phyloP scores from a whole-genome alignment of 164 flowering plant species.

The Vitis labrusca region DNA sequence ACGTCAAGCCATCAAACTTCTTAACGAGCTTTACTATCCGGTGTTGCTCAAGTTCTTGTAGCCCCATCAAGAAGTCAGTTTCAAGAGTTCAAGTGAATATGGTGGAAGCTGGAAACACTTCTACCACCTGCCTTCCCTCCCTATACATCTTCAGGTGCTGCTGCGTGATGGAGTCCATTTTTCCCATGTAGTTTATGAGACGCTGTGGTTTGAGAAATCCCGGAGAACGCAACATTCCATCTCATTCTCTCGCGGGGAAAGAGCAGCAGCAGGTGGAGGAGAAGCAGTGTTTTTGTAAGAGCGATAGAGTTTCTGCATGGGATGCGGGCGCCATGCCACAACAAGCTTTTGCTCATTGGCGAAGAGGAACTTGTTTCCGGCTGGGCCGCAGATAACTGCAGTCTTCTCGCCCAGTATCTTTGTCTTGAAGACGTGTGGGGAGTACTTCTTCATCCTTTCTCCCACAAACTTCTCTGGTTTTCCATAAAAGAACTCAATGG shows the following conservation, averaged over 20 bases:
- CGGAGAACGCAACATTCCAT: too few relatives aligned
- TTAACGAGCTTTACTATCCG: slow-evolving; percentile 28
- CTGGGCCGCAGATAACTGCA: slow-evolving; percentile 37
- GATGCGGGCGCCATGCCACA: slow-evolving; percentile 38
- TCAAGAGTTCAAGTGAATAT: too few relatives aligned
- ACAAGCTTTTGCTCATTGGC: slow-evolving; percentile 56
- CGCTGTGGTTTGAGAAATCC: too few relatives aligned
- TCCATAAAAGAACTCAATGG: slow-evolving; percentile 34
- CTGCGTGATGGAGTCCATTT: too few relatives aligned
- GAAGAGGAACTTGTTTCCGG: slow-evolving; percentile 48
- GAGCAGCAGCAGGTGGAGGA: slow-evolving; percentile 13
- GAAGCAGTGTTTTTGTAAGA: slow-evolving; percentile 5
- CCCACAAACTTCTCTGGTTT: slow-evolving; percentile 40
- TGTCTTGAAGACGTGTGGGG: slow-evolving; percentile 34
- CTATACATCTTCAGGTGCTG: too few relatives aligned
- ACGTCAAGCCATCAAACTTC: slow-evolving; percentile 27
- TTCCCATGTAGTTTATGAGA: too few relatives aligned
- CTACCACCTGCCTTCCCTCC: too few relatives aligned
- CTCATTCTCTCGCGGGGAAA: slow-evolving; percentile 7
- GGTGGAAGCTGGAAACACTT: too few relatives aligned
- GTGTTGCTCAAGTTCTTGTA: slow-evolving; percentile 26
- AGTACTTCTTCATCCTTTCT: slow-evolving; percentile 29
- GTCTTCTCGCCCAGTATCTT: slow-evolving; percentile 24
- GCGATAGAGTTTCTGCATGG: slow-evolving; percentile 41
- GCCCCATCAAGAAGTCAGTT: too few relatives aligned